These are phyloP conservation scores for Sporothrix euskadiensis DNA, from an alignment of 2,329 filamentous ascomycete species.

Conservation along the genomic window DNA sequence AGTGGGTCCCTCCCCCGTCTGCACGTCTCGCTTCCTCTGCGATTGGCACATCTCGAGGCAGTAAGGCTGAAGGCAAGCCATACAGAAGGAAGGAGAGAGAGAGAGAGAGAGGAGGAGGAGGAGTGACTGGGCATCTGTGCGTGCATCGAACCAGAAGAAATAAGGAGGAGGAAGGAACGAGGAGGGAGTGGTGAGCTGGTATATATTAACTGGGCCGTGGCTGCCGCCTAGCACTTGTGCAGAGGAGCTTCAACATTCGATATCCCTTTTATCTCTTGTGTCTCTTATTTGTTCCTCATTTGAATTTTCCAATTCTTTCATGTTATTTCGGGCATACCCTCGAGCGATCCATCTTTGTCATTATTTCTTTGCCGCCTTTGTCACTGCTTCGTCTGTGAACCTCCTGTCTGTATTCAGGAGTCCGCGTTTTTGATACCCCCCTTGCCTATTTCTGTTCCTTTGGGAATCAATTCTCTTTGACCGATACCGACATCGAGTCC, in stretches of 20 bases:
- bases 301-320: neutral
- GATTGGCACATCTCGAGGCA: neutral
- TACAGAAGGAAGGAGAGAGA: conserved; percentile 2
- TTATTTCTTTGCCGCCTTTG: neutral
- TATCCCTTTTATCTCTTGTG: neutral
- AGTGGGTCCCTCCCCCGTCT: neutral
- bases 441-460: neutral
- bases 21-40: neutral
- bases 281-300: neutral
- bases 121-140: neutral
- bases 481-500: neutral
- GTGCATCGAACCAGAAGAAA: neutral
- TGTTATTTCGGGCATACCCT: neutral
- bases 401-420: neutral
- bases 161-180: neutral
- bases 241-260: neutral
- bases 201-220: conserved; percentile 4
- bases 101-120: neutral
- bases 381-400: neutral
- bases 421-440: neutral
- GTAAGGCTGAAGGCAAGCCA: conserved; percentile 11
- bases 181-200: neutral
- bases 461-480: neutral
- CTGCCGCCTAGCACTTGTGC: conserved; percentile 10
- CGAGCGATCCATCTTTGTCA: neutral